These are phyloP conservation scores for Neurospora cerealis DNA, from an alignment of 495 filamentous ascomycete genomes.

Conservation along the genomic window DNA sequence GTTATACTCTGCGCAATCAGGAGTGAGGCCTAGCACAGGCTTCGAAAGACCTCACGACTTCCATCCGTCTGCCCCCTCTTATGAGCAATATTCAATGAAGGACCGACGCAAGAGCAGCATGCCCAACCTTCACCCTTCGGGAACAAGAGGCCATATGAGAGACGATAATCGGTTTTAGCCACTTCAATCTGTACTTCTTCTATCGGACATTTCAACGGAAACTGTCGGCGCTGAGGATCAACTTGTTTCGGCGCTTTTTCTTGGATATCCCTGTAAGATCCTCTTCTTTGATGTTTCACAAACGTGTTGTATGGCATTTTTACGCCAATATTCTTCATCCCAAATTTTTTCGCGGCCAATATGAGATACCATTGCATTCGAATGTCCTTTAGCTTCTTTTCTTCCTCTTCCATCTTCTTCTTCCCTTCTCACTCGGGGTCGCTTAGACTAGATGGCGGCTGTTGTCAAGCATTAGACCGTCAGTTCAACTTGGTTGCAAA, in stretches of 20 bases:
- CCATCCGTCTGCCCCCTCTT: neutral
- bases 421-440: neutral
- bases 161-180: conserved; percentile 29
- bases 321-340: neutral
- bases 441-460: neutral
- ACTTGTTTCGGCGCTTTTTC: neutral
- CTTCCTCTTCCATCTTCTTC: neutral
- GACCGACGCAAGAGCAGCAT: conserved; percentile 36
- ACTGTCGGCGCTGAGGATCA: neutral
- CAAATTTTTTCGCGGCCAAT: neutral
- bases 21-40: neutral
- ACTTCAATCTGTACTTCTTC: neutral
- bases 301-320: neutral
- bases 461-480: neutral
- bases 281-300: neutral
- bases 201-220: neutral
- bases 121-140: conserved; percentile 11
- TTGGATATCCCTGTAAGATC: neutral
- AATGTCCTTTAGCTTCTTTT: neutral
- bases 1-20: neutral
- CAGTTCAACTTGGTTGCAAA: neutral
- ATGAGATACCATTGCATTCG: neutral
- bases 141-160: conserved; percentile 34
- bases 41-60: neutral
- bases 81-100: conserved; percentile 8